These are phyloP conservation scores for Umbelopsis ramanniana DNA, from an alignment of 192 early-diverging fungal species.

Conservation along the genomic window DNA sequence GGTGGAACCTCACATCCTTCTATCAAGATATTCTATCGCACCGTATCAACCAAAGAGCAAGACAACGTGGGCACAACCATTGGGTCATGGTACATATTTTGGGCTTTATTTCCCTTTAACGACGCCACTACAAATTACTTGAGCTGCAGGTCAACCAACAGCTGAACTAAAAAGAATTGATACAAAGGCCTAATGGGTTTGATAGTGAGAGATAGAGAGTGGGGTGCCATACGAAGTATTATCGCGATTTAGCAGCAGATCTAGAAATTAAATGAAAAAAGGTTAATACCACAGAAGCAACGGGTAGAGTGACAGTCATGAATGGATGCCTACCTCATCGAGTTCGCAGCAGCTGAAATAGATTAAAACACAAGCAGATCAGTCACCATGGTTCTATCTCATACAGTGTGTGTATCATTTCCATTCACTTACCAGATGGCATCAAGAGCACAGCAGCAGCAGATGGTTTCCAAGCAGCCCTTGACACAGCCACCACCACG, in stretches of 20 bases:
- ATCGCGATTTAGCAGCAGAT: conserved; percentile 12
- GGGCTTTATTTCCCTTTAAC: conserved; percentile 15
- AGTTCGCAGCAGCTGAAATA: conserved; percentile 4
- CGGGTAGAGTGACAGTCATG: background rate
- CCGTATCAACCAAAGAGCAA: background rate
- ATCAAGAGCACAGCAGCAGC: conserved; percentile 39
- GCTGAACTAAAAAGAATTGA: conserved; percentile 12
- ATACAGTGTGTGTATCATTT: background rate
- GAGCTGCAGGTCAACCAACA: background rate
- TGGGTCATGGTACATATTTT: background rate
- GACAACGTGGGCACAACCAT: background rate
- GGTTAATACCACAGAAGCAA: background rate
- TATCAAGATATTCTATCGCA: background rate
- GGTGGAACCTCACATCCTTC: background rate
- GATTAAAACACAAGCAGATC: background rate
- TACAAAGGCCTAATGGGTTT: background rate
- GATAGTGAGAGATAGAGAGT: background rate
- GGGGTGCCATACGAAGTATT: background rate
- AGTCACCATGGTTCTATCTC: background rate
- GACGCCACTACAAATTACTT: conserved; percentile 2
- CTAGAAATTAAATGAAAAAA: background rate
- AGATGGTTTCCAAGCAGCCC: conserved; percentile 36
- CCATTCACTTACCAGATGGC: conserved; percentile 22
- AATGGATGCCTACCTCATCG: conserved; percentile 1
- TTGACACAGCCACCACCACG: conserved; percentile 39